These are phyloP conservation scores for Fusarium metavorans DNA, from an alignment of 2,329 filamentous ascomycete species.

Conservation along the genomic window DNA sequence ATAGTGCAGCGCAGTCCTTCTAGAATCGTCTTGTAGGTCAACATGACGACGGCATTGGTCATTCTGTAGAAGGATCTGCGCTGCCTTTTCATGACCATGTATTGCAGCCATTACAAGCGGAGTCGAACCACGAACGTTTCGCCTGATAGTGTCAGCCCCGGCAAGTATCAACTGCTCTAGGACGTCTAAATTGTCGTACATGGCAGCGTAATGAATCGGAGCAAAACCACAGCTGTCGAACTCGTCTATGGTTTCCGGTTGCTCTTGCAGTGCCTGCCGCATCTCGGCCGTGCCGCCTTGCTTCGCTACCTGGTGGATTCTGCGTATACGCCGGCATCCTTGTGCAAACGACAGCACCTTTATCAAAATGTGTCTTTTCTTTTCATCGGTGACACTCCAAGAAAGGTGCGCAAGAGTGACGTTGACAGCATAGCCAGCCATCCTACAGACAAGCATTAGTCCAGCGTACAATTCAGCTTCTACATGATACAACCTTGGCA, in stretches of 20 bases:
- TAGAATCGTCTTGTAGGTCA: accelerated
- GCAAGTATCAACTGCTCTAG: slow-evolving; percentile 1
- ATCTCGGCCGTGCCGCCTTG: neutral
- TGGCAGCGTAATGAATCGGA: neutral
- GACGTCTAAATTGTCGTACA: accelerated
- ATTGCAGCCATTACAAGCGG: accelerated
- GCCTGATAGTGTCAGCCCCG: slow-evolving; percentile 4
- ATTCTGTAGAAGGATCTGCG: neutral
- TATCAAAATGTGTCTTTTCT: neutral
- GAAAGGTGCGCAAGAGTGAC: accelerated
- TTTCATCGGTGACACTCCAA: accelerated
- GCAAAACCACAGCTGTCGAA: accelerated
- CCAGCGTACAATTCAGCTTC: accelerated
- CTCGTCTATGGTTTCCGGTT: slow-evolving; percentile 15
- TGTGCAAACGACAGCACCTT: neutral
- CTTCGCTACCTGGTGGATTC: neutral
- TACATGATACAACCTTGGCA: slow-evolving; percentile 7
- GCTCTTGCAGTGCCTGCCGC: neutral
- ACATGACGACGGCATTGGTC: neutral
- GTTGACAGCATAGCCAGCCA: accelerated
- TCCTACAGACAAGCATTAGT: neutral
- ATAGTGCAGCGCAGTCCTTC: neutral
- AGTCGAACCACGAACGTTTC: accelerated
- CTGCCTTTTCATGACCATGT: accelerated
- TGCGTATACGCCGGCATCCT: accelerated